Evolutionary conservation across 192 early-diverging fungal species (phyloP), one percentile per base, ranked within the genome.

Genomic region (Coemansia sp.): DNA sequence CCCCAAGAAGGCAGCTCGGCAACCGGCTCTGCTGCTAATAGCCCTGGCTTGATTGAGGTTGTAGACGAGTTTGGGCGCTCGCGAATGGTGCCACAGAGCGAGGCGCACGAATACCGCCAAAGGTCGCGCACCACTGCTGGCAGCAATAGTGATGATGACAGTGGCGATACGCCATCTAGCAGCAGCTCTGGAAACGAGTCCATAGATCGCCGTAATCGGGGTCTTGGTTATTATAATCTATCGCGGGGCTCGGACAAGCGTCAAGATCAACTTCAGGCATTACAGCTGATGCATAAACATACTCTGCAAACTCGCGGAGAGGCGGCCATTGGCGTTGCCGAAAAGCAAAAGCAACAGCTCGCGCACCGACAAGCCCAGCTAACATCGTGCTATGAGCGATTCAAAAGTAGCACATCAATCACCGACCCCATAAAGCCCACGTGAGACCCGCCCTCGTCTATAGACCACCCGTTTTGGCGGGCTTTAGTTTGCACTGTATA

Each of bases 51-150:
- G 48, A 70, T 81, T 14, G 78, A 81, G 23, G 62, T 81, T 13
- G 34, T 76, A 16, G 78, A 81, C 36, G 78, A 81, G 66, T 81
- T 81, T 76, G 78, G 78, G 3, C 72, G 78, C 10, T 56, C 72
- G 14, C 68, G 78, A 6, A 63, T 58, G 48, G 69, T 81, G 36
- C 63, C 65, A 18, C 50, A 61, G 18, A 72, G 57, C 28, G 50
- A 65, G 35, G 69, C 56, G 10, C 28, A 16, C 6, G 28, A 69
- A 11, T 72, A 72, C 36, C 18, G 37, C n/a, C 13, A 41, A 26
- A 11, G 33, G n/a, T 31, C 57, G 1, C 23, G 23, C 21, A 56
- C 52, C 11, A 20, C 21, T n/a, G 35, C 43, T 12, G 45, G 36
- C 18, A 65, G 43, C 62, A 47, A 41, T 20, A 63, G 65, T 52